phyloP scores from a whole-genome alignment of 2,329 filamentous ascomycete genomes.

The Phaeosphaeriaceae sp. region DNA sequence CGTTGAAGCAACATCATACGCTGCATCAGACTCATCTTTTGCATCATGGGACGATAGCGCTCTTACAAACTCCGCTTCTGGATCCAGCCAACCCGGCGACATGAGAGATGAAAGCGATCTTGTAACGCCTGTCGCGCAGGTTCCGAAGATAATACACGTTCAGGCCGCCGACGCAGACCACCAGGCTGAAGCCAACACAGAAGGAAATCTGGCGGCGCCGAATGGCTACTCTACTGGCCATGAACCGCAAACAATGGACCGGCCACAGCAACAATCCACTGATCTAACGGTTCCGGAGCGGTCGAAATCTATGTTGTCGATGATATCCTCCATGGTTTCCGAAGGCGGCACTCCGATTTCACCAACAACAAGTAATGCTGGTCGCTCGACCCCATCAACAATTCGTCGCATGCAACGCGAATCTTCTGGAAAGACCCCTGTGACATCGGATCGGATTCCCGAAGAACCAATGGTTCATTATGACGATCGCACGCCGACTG shows the following conservation, averaged over 20 bases:
- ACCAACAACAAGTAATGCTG: conserved; percentile 35
- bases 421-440: conserved; percentile 25
- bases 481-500: conserved; percentile 21
- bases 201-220: conserved; percentile 12
- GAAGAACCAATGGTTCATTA: conserved; percentile 29
- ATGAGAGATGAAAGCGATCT: conserved; percentile 35
- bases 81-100: conserved; percentile 30
- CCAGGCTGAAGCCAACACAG: conserved; percentile 24
- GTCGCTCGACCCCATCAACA: conserved; percentile 41
- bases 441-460: conserved; percentile 30
- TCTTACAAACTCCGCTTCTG: conserved; percentile 32
- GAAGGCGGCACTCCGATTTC: conserved; percentile 38
- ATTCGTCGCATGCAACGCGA: conserved; percentile 34
- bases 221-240: conserved; percentile 21
- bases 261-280: conserved; percentile 21
- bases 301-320: conserved; percentile 45
- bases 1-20: conserved; percentile 38
- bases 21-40: conserved; percentile 38
- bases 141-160: conserved; percentile 26
- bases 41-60: conserved; percentile 43
- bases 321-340: conserved; percentile 47
- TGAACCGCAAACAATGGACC: conserved; percentile 17
- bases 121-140: conserved; percentile 36
- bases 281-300: conserved; percentile 32
- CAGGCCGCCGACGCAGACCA: conserved; percentile 22